Base-by-base conservation (phyloP, 345 rosid species). In the Gynandropsis gynandra region DNA sequence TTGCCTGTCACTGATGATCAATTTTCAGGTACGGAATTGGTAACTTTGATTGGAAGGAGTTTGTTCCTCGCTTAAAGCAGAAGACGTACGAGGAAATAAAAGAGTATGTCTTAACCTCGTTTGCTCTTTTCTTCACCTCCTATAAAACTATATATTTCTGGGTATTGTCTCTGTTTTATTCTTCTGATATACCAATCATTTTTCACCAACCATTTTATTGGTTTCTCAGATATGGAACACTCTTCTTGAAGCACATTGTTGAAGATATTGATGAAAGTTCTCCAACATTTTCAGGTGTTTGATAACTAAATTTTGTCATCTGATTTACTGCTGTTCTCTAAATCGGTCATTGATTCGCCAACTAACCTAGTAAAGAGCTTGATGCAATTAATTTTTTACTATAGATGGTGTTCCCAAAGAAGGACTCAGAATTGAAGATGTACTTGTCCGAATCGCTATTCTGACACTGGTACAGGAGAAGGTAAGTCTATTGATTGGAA, bases 331-430 rank as follows among this genome's bases (percentile, higher is more conserved):
- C 16, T 47, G 34, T 58, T 48, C 13, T 41, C 24, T 33, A 34
- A 21, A 20, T 40, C 43, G 44, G 46, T 46, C 53, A 29, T 21
- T 47, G 35, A 27, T 62, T 65, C 14, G 47, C 40, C 42, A 47
- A 53, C 36, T 36, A 42, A 36, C 52, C 56, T 13, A 11, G 36
- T 52, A 40, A 46, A 52, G 35, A n/a, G 42, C 42, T 27, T 42
- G 7, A 7, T 36, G 42, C 21, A 24, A 18, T 47, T 14, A 17
- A n/a, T 56, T 37, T 45, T 76, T 73, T 58, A 63, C 47, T 77
- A 62, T 69, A 93, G 99, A 85, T 73, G 97, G 97, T 56, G 97
- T 93, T 52, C 99, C 99, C 4, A 88, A 93, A 72, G 99, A 93
- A 74, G 99, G 99, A 58, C 96, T 93, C 51, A 73, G 99, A 75